A percentile compares a stretch with the other conserved stretches of the same genome.
Evolutionary conservation across 805 yeast species (phyloP).

Genomic region (Barnettozyma californica): DNA sequence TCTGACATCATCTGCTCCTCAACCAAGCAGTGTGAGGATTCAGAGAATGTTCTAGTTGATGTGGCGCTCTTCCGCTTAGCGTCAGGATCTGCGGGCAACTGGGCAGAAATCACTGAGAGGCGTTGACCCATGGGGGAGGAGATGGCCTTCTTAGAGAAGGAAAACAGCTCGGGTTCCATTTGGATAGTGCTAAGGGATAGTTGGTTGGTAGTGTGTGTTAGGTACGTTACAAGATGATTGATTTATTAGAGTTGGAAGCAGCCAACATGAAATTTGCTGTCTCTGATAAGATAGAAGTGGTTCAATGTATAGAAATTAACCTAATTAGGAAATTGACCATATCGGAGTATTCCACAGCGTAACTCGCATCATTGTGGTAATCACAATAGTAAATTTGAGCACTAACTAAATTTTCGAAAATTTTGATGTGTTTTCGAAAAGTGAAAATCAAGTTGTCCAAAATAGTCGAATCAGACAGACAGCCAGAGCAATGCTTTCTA

Average conservation of each 20-base stretch:
- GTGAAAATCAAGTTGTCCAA: neutral
- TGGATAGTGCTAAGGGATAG: neutral
- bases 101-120: conserved; percentile 20
- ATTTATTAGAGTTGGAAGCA: neutral
- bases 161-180: conserved; percentile 19
- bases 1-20: conserved; percentile 17
- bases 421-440: neutral
- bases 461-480: neutral
- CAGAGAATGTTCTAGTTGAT: conserved; percentile 5
- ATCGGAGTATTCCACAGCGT: neutral
- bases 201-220: neutral
- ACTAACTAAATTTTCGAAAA: neutral
- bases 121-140: conserved; percentile 7
- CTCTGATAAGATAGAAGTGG: neutral
- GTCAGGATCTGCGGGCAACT: conserved; percentile 13
- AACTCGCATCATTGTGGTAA: neutral
- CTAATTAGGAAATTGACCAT: neutral
- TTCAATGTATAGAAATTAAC: neutral
- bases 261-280: neutral
- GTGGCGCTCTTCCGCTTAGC: neutral
- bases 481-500: neutral
- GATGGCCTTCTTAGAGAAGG: conserved; percentile 25
- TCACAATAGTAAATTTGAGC: neutral
- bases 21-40: neutral
- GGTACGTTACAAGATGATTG: neutral